phyloP scores from a whole-genome alignment of 1,139 yeast genomes.

The Blastobotrys capitulatus region DNA sequence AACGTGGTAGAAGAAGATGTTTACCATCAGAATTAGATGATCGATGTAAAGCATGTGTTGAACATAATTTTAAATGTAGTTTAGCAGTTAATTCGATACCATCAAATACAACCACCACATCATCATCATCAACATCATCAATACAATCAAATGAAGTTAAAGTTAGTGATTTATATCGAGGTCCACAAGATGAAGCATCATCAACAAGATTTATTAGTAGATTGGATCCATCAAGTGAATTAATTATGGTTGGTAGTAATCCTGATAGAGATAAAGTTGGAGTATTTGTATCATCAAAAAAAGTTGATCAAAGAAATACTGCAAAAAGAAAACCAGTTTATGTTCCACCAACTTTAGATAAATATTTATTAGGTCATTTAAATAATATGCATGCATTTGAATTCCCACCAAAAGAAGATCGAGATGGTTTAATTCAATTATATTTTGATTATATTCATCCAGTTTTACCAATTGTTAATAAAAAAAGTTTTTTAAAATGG shows the following conservation, averaged over 20 bases:
- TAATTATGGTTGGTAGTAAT: slow-evolving; percentile 13
- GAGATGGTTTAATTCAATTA: slow-evolving; percentile 46
- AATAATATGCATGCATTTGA: slow-evolving; percentile 41
- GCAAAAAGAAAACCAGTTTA: slow-evolving; percentile 5
- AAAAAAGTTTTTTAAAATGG: slow-evolving; percentile 10
- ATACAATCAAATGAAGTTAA: slow-evolving; percentile 7
- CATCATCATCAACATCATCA: background rate
- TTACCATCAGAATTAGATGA: slow-evolving; percentile 11
- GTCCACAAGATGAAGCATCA: slow-evolving; percentile 9
- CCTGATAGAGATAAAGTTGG: slow-evolving; percentile 20
- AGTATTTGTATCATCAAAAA: slow-evolving; percentile 14
- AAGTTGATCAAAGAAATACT: background rate
- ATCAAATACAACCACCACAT: background rate
- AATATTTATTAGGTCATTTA: slow-evolving; percentile 17
- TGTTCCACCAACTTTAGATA: slow-evolving; percentile 17
- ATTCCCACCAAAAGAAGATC: slow-evolving; percentile 47
- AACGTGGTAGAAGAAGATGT: slow-evolving; percentile 30
- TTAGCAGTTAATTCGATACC: background rate
- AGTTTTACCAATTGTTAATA: slow-evolving; percentile 53
- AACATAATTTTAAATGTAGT: slow-evolving; percentile 16
- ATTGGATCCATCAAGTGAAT: slow-evolving; percentile 20
- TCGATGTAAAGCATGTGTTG: slow-evolving; percentile 17
- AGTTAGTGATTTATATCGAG: slow-evolving; percentile 8
- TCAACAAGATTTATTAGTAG: slow-evolving; percentile 15
- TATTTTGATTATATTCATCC: slow-evolving; percentile 58